Evolutionary conservation across 805 yeast species (phyloP).

Genomic region (Debaryomyces tyrocola): DNA sequence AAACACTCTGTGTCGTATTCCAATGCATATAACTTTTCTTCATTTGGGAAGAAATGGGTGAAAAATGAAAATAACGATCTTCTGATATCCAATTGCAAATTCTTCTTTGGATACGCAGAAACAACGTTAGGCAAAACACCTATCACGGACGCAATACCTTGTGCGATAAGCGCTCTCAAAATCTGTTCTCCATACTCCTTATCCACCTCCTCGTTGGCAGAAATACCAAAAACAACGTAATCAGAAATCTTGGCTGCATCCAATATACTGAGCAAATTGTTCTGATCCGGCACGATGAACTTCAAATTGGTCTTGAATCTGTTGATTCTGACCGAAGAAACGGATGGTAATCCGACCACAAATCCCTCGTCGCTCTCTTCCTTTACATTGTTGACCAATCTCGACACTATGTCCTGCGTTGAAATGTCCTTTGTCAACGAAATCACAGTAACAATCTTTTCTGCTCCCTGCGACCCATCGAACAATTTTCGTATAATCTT

Average conservation of each 20-base stretch:
- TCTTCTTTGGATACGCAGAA: slow-evolving; percentile 65
- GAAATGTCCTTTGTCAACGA: slow-evolving; percentile 75
- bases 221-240: slow-evolving; percentile 84
- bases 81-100: slow-evolving; percentile 65
- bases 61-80: slow-evolving; percentile 44
- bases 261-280: slow-evolving; percentile 63
- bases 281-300: slow-evolving; percentile 69
- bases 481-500: slow-evolving; percentile 66
- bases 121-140: slow-evolving; percentile 79
- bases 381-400: slow-evolving; percentile 43
- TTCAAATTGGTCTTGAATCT: slow-evolving; percentile 77
- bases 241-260: slow-evolving; percentile 91
- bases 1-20: slow-evolving; percentile 68
- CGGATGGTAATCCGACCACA: slow-evolving; percentile 44
- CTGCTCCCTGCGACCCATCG: slow-evolving; percentile 78
- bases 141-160: slow-evolving; percentile 82
- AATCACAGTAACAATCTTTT: slow-evolving; percentile 77
- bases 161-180: slow-evolving; percentile 82
- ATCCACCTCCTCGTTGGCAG: slow-evolving; percentile 83
- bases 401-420: slow-evolving; percentile 52
- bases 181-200: slow-evolving; percentile 82
- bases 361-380: slow-evolving; percentile 28
- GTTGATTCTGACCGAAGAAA: slow-evolving; percentile 51
- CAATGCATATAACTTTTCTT: slow-evolving; percentile 72
- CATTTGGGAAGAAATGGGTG: slow-evolving; percentile 54